Evolutionary conservation across 805 yeast genomes (phyloP), one percentile per base, ranked within the genome.

Genomic region (Saccharomycopsis sp.): DNA sequence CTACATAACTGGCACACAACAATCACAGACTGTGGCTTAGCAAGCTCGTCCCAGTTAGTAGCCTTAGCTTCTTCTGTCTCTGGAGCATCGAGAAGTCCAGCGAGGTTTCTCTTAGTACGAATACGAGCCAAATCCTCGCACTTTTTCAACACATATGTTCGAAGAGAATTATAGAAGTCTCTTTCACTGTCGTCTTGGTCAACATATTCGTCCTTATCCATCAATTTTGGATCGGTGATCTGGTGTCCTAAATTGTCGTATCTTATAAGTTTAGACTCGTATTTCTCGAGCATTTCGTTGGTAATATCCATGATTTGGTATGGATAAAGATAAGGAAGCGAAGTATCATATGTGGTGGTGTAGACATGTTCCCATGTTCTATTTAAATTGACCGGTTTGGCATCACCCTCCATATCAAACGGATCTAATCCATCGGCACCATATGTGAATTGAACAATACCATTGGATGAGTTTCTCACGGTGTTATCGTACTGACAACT

Each of bases 401-500:
- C 97, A 72, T 96, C 97, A 65, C 99, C 99, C 74, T 96, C 99
- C 99, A 94, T 94, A 73, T 93, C 97, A 69, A 89, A 79, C 2
- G 99, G 99, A 77, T 94, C 99, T 63, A 94, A 80, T 53, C 98
- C 97, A 72, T 94, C 99, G 63, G 98, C 99, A 73, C 99, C 99
- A 69, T 94, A 94, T 41, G 90, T 89, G 73, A 94, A 94, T 73
- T 94, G 99, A 17, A 94, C 99, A 69, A 94, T 89, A 73, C 97
- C 97, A 70, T 91, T 91, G 57, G 96, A 82, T 1, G 98, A 93
- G 61, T 96, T 94, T 69, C 99, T 82, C 49, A 94, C 97, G 0
- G 98, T 93, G 66, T 83, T 84, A 71, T 94, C 99, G 72, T 94
- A 94, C 68, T 86, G 90, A 60, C 96, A 82, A 54, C 97, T 89